Evolutionary conservation across 345 rosid species (phyloP).

Genomic region (Brassica cretica): DNA sequence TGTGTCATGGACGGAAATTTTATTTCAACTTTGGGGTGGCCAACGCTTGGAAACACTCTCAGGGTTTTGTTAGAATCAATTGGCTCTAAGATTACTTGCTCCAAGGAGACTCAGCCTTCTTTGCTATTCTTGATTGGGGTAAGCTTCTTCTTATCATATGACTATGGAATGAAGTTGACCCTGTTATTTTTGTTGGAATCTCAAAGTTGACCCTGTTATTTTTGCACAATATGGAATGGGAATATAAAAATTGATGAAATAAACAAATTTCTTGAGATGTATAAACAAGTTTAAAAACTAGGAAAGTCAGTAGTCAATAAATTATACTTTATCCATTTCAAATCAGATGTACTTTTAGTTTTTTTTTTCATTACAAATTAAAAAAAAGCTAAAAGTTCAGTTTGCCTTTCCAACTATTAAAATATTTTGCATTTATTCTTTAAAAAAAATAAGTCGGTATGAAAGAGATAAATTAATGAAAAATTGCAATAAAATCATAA

Average conservation of each 20-base stretch:
- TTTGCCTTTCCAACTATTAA: no score
- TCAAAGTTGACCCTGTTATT: neutral
- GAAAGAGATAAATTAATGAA: no score
- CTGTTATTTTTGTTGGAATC: neutral
- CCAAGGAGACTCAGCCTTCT: constrained; percentile 29
- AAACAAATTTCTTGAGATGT: neutral
- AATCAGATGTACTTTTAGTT: no score
- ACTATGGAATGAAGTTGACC: neutral
- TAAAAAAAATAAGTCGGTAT: no score
- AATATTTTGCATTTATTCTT: no score
- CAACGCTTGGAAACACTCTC: constrained; percentile 45
- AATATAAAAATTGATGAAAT: neutral
- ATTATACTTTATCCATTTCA: no score
- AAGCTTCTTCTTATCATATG: constrained; percentile 21
- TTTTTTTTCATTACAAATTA: no score
- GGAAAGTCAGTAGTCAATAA: no score
- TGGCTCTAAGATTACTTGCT: constrained; percentile 40
- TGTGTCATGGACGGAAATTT: constrained; percentile 48
- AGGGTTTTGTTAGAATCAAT: constrained; percentile 45
- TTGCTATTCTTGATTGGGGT: constrained; percentile 54
- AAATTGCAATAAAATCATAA: no score
- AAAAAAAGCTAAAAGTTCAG: no score
- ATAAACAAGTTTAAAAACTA: no score
- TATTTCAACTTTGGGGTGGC: constrained; percentile 56
- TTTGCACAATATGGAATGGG: neutral